A percentile compares a stretch with the other conserved stretches of the same genome.
Conservation (phyloP, 1,139 yeast genomes). For the Candida freyschussii region DNA sequence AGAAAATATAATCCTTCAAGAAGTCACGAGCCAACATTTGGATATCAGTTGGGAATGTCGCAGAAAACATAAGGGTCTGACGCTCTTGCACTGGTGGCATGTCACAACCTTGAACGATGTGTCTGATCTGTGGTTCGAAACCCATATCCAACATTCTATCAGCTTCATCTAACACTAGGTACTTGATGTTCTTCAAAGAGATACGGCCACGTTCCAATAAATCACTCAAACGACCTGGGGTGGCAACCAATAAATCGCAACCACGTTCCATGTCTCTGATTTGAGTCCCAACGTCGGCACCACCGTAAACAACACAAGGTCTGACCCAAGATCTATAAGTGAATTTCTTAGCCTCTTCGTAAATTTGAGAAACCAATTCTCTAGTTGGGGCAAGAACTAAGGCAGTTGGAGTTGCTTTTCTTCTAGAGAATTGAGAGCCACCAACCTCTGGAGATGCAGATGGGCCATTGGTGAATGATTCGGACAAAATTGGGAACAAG, state of each 20-base stretch:
- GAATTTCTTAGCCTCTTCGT: conserved; percentile 92
- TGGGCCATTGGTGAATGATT: conserved; percentile 89
- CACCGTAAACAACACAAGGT: conserved; percentile 97
- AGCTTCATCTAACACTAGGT: conserved; percentile 96
- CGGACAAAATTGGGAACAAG: conserved; percentile 94
- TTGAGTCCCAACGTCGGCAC: conserved; percentile 89
- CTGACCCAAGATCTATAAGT: conserved; percentile 98
- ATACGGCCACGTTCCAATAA: conserved; percentile 91
- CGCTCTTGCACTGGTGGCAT: conserved; percentile 90
- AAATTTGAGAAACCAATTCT: conserved; percentile 96
- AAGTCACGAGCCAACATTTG: conserved; percentile 97
- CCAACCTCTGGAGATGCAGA: conserved; percentile 50
- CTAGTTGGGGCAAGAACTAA: conserved; percentile 97
- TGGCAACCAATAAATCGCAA: conserved; percentile 93
- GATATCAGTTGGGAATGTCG: conserved; percentile 97
- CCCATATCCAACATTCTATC: conserved; percentile 99
- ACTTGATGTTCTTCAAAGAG: conserved; percentile 84
- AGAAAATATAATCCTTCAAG: conserved; percentile 90
- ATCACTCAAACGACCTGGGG: conserved; percentile 98
- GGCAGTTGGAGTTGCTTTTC: conserved; percentile 91
- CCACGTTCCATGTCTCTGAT: conserved; percentile 88
- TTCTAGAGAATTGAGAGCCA: conserved; percentile 57
- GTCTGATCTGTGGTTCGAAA: conserved; percentile 98
- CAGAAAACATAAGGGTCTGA: conserved; percentile 97
- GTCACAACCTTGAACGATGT: conserved; percentile 95